These are phyloP conservation scores for Ensete ventricosum DNA, from an alignment of 176 grass and related monocot genomes.

Conservation along the genomic window DNA sequence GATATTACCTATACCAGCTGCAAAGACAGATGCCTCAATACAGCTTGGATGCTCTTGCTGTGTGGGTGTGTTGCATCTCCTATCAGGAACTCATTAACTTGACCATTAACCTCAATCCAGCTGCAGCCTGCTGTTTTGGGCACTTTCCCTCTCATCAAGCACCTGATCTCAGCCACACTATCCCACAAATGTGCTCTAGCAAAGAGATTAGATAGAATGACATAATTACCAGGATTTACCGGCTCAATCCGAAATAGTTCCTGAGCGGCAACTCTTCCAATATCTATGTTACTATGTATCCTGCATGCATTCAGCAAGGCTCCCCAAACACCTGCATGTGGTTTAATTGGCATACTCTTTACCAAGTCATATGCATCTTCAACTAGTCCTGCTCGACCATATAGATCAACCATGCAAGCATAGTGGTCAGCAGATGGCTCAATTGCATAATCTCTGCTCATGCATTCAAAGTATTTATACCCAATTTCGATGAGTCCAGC, in stretches of 20 bases:
- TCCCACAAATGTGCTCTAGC: constrained; percentile 41
- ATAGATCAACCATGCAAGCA: constrained; percentile 64
- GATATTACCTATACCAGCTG: constrained; percentile 11
- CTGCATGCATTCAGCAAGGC: constrained; percentile 63
- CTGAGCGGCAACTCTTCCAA: constrained; percentile 32
- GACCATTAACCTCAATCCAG: constrained; percentile 42
- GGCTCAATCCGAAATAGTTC: constrained; percentile 49
- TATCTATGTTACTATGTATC: constrained; percentile 33
- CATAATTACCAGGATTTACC: constrained; percentile 48
- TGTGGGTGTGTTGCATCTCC: constrained; percentile 28
- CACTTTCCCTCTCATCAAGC: constrained; percentile 34
- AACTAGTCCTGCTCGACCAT: constrained; percentile 50
- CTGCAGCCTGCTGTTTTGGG: constrained; percentile 44
- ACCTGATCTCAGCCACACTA: constrained; percentile 28
- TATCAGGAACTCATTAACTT: constrained; percentile 31
- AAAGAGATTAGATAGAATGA: constrained; percentile 49
- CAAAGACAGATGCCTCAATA: constrained; percentile 36
- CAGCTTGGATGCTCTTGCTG: constrained; percentile 26
- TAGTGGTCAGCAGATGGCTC: constrained; percentile 42
- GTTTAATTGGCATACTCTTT: constrained; percentile 38
- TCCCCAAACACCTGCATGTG: constrained; percentile 68
- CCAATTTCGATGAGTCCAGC: constrained; percentile 36
- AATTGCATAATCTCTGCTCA: constrained; percentile 33
- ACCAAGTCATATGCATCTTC: constrained; percentile 34
- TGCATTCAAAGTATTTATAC: constrained; percentile 35